phyloP scores from a whole-genome alignment of 441 rosid genomes.

The Melianthus villosus region DNA sequence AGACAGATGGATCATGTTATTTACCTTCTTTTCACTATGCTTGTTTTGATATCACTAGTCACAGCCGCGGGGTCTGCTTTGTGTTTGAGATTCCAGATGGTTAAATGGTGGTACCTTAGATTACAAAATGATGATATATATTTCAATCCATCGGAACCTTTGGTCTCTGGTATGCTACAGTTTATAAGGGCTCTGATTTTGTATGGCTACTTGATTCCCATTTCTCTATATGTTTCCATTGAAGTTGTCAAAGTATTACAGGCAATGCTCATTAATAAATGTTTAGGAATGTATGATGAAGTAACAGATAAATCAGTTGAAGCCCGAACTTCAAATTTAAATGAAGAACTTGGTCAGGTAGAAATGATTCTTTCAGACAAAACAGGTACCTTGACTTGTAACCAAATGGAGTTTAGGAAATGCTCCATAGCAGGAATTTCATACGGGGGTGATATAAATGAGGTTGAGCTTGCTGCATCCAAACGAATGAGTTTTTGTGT shows the following conservation, averaged over 20 bases:
- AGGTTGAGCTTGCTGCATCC: slow-evolving; percentile 75
- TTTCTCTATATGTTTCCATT: slow-evolving; percentile 84
- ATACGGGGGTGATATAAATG: slow-evolving; percentile 72
- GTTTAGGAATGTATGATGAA: slow-evolving; percentile 66
- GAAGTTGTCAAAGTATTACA: slow-evolving; percentile 91
- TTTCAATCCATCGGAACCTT: slow-evolving; percentile 48
- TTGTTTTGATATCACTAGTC: slow-evolving; percentile 45
- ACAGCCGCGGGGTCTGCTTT: slow-evolving; percentile 66
- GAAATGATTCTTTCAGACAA: slow-evolving; percentile 90
- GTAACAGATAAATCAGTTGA: slow-evolving; percentile 76
- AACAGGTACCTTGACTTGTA: slow-evolving; percentile 96
- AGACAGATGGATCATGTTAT: slow-evolving; percentile 66
- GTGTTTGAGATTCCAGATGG: slow-evolving; percentile 60
- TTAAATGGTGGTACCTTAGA: slow-evolving; percentile 89
- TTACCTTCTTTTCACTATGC: slow-evolving; percentile 49
- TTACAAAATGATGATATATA: slow-evolving; percentile 57
- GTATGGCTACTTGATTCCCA: slow-evolving; percentile 83
- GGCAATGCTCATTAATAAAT: slow-evolving; percentile 75
- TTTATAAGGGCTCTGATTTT: slow-evolving; percentile 77
- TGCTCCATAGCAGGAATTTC: slow-evolving; percentile 84
- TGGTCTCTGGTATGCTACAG: slow-evolving; percentile 41
- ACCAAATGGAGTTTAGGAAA: slow-evolving; percentile 91
- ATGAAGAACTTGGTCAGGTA: slow-evolving; percentile 98
- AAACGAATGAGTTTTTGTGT: no score
- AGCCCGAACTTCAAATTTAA: slow-evolving; percentile 95